Evolutionary conservation across 2,329 filamentous ascomycete species (phyloP), one percentile per base, ranked within the genome.

Genomic region (Sarocladium strictum): DNA sequence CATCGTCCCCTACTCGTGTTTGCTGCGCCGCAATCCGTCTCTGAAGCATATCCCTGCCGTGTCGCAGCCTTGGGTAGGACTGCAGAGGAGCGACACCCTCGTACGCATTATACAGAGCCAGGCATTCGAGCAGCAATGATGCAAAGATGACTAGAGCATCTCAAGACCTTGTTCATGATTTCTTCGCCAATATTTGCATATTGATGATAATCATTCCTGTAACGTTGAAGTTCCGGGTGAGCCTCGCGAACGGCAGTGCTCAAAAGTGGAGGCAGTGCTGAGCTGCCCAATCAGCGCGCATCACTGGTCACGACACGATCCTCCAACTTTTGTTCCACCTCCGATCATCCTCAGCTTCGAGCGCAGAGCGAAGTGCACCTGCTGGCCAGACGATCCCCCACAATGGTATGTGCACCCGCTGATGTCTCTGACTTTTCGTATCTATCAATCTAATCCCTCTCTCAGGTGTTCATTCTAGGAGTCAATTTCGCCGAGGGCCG

Each of bases 401-500:
- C 43, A 29, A 62, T 62, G 60, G 60, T 61, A 60, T 26, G 54
- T 37, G 9, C 32, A n/a, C 14, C 43, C 3, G 3, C n/a, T 33
- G 11, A n/a, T n/a, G n/a, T n/a, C n/a, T n/a, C n/a, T n/a, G n/a
- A n/a, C n/a, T n/a, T n/a, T n/a, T 17, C 14, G 19, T 43, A 21
- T 19, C 5, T n/a, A n/a, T n/a, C n/a, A n/a, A n/a, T 12, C 50
- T 56, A 14, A 50, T 23, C 15, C 5, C 33, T 24, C 21, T 27
- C 2, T 6, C 40, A 90, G 89, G 87, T 92, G 65, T 89, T 94
- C 76, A 86, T 97, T 65, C 79, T 93, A 66, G 89, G 90, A 64
- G 78, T 89, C 76, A 92, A 88, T 76, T 97, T 97, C 76, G 76
- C 83, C 63, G 92, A 96, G 75, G 75, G 77, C 65, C 86, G 86